phyloP scores from a whole-genome alignment of 768 basidiomycete species.

The Pleurotus citrinopileatus region DNA sequence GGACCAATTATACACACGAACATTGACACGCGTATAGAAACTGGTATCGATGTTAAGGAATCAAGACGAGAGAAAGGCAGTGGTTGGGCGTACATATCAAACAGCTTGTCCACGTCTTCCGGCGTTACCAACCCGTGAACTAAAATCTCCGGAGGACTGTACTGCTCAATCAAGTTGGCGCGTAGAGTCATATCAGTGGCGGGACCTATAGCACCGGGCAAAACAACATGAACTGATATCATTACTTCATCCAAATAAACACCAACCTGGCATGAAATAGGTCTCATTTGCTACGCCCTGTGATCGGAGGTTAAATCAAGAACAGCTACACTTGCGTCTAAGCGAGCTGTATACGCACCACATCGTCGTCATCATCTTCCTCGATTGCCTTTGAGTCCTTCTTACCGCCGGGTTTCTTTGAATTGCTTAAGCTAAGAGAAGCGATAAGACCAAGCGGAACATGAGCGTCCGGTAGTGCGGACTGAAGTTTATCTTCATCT shows the following conservation, averaged over 20 bases:
- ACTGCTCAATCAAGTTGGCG: slow-evolving; percentile 70
- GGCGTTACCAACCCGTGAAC: slow-evolving; percentile 77
- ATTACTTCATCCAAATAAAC: slow-evolving; percentile 5
- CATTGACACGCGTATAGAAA: slow-evolving; percentile 70
- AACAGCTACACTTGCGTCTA: no score
- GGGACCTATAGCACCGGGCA: slow-evolving; percentile 43
- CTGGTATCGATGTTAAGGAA: no score
- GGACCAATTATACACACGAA: slow-evolving; percentile 27
- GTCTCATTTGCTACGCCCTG: slow-evolving; percentile 80
- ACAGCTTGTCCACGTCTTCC: slow-evolving; percentile 79
- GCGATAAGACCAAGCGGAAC: slow-evolving; percentile 79
- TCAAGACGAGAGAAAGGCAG: no score
- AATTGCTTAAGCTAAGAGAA: slow-evolving; percentile 62
- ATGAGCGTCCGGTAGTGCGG: slow-evolving; percentile 61
- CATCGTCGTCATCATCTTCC: slow-evolving; percentile 59
- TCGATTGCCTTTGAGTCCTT: slow-evolving; percentile 33
- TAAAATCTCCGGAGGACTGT: slow-evolving; percentile 79
- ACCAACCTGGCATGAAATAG: slow-evolving; percentile 75
- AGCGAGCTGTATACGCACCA: slow-evolving; percentile 40
- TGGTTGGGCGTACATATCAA: slow-evolving; percentile 62
- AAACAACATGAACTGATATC: neutral
- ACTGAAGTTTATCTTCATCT: slow-evolving; percentile 43
- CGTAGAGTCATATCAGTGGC: slow-evolving; percentile 70
- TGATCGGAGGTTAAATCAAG: slow-evolving; percentile 7
- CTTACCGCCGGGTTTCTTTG: slow-evolving; percentile 21